Evolutionary conservation across 441 rosid species (phyloP), one percentile per base, ranked within the genome.

Genomic region (Syzygium malaccense): DNA sequence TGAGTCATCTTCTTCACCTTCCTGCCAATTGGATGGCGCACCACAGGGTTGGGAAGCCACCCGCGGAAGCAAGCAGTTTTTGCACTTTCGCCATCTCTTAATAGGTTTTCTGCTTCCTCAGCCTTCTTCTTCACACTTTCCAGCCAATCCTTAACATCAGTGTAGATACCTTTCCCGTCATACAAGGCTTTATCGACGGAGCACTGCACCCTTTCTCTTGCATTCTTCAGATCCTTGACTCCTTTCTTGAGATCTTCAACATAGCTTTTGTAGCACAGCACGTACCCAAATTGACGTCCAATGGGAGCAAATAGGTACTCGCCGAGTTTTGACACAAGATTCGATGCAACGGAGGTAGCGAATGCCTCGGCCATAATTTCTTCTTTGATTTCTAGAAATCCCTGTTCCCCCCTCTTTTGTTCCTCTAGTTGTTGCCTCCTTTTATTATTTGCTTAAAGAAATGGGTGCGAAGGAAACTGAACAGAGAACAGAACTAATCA

Each of bases 81-180:
- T 4, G 4, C 25, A 68, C 26, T 68, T 18, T 18, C 7, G 4
- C 1, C 26, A 1, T 5, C 0, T 13, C 0, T 26, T 26, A 58
- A 26, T 0, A 58, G 2, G 7, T 26, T 12, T 0, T 58, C 2
- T 58, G 30, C 30, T 5, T 58, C 4, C 8, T 26, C 2, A 4
- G 8, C 1, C 66, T 28, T 1, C 8, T 5, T 1, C 8, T 28
- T 1, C 66, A 60, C 66, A 3, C 0, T 13, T 0, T 60, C 1
- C 32, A 60, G 2, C 66, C 66, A 60, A 5, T 0, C 4, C 8
- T 26, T 1, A 28, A 60, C 2, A 12, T 26, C 30, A 1, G 0
- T 0, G 4, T 0, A 0, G 5, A 60, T 60, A 14, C 2, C 4
- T 60, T 60, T 60, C 0, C 66, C 0, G 2, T 60, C 6, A 5